Percentiles rank a stretch among this genome's conserved stretches.
Conservation (phyloP, 179 eudicot genomes). For the Spinacia oleracea region DNA sequence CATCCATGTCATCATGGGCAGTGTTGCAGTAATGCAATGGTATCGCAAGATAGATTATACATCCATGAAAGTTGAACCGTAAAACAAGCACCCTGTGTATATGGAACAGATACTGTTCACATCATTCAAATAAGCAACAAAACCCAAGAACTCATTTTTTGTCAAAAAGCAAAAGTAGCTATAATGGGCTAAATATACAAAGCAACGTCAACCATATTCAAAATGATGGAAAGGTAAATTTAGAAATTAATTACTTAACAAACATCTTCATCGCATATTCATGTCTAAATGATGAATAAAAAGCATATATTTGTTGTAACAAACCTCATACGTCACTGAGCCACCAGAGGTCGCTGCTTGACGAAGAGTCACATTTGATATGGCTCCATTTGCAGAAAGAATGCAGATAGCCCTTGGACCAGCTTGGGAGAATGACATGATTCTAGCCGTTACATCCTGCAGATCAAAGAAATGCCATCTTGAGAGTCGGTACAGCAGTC, state of each 20-base stretch:
- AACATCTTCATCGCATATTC: neutral
- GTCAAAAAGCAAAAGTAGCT: neutral
- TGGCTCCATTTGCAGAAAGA: conserved; percentile 72
- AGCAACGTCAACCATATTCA: neutral
- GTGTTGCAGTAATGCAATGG: neutral
- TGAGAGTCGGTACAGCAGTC: conserved; percentile 8
- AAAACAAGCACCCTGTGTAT: neutral
- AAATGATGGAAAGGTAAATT: neutral
- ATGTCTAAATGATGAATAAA: neutral
- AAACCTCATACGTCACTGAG: conserved; percentile 82
- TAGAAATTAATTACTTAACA: neutral
- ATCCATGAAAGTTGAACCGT: neutral
- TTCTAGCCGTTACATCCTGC: conserved; percentile 70
- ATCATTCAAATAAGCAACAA: neutral
- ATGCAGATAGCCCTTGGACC: conserved; percentile 82
- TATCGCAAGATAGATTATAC: neutral
- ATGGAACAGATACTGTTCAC: neutral
- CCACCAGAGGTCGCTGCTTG: conserved; percentile 85
- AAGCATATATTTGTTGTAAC: conserved; percentile 15
- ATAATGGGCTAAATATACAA: neutral
- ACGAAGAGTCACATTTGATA: conserved; percentile 75
- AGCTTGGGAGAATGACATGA: conserved; percentile 77
- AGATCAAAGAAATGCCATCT: conserved; percentile 16
- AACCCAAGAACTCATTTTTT: neutral
- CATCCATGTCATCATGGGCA: neutral